phyloP scores from a whole-genome alignment of 257 asterid genomes.

The Prunella vulgaris region DNA sequence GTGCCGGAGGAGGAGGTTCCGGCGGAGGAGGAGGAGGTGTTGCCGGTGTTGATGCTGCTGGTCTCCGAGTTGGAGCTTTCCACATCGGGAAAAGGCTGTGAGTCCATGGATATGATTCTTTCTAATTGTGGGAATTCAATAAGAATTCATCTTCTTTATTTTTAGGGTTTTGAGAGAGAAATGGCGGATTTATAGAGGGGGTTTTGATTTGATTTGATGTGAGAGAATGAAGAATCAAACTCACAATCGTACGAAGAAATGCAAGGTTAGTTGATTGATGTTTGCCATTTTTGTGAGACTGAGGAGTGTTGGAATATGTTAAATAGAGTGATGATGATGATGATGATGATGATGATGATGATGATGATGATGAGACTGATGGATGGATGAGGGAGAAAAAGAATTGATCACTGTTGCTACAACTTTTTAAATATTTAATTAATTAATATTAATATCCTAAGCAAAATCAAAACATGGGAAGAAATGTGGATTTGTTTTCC shows the following conservation, averaged over 20 bases:
- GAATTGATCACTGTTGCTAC: constrained; percentile 21
- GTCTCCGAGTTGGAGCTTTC: constrained; percentile 53
- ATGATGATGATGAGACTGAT: constrained; percentile 47
- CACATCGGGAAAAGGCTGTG: constrained; percentile 36
- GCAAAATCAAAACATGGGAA: neutral
- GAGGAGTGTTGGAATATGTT: constrained; percentile 13
- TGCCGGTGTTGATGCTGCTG: constrained; percentile 23
- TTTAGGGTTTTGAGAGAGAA: constrained; percentile 22
- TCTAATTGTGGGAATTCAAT: neutral
- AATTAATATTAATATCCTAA: neutral
- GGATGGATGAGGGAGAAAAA: constrained; percentile 22
- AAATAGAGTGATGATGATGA: constrained; percentile 28
- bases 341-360: constrained; percentile 36
- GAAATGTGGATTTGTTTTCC: constrained; percentile 32
- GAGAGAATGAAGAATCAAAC: constrained; percentile 6
- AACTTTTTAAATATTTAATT: neutral
- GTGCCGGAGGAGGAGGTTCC: constrained; percentile 29
- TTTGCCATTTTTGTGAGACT: constrained; percentile 52
- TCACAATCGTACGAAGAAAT: constrained; percentile 19
- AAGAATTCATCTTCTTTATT: neutral
- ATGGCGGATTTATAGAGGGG: constrained; percentile 15
- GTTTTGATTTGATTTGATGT: constrained; percentile 12
- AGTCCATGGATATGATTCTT: constrained; percentile 27
- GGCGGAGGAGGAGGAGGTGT: constrained; percentile 12
- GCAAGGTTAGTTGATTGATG: constrained; percentile 38